Base-by-base conservation (phyloP, 345 rosid species). In the Moricandia arvensis region DNA sequence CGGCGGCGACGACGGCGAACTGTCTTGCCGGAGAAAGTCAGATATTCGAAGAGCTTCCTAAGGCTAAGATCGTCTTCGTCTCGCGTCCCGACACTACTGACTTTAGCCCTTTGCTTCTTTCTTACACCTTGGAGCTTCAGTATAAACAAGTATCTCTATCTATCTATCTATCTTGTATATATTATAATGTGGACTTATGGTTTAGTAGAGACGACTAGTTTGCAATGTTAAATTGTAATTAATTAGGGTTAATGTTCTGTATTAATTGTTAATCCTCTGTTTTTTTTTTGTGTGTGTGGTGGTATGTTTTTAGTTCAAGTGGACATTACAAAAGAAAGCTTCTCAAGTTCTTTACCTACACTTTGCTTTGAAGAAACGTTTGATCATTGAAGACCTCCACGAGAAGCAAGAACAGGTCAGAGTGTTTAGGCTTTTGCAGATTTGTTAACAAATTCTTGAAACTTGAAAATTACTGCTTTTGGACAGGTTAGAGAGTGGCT, bases 401-500 rank as follows among this genome's bases (percentile, higher is more conserved):
- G 98, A 87, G 80, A 91, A 86, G 84, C 98, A 94, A 75, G 97
- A 84, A 68, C 97, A 89, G 88, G 97, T 93, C 60, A 35, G 59
- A 7, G 7, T 34, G 8, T 34, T 34, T 8, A 34, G 38, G 38
- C 9, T 7, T 34, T 59, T 68, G 10, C 17, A 58, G 27, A 45
- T 77, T 71, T 64, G 15, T 37, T 71, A 11, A 75, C 0, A 18
- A 10, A 13, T 34, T 27, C 5, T 53, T 71, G 17, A 70, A 55
- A 63, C 17, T 45, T 4, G 16, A n/a, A 34, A 35, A 33, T 58
- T 63, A 18, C 34, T 24, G 68, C 18, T 17, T 62, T 71, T 45
- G 61, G 65, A 30, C 30, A 94, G 96, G 97, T 87, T 79, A 91
- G 82, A 86, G 98, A 94, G 62, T 94, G 98, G 96, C 85, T 94